These are phyloP conservation scores for Rhodotorula sp. DNA, from an alignment of 1,284 basidiomycete genomes.

Conservation along the genomic window DNA sequence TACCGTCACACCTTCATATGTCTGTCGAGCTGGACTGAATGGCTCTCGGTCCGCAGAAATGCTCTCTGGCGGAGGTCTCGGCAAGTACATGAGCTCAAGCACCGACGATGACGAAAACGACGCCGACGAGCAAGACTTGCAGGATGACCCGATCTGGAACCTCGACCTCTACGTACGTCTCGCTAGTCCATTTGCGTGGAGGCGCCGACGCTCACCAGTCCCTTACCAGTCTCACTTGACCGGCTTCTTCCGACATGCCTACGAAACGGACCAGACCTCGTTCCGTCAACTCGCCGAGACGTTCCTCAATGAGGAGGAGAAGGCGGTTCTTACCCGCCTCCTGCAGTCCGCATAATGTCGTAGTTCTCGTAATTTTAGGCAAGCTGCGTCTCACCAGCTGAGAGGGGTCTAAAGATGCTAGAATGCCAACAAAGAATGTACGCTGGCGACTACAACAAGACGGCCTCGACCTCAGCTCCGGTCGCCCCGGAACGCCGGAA, in stretches of 20 bases:
- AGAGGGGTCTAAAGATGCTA: no score
- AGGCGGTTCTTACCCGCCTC: slow-evolving; percentile 18
- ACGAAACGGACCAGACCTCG: slow-evolving; percentile 59
- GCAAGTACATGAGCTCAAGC: slow-evolving; percentile 60
- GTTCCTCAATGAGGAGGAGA: slow-evolving; percentile 31
- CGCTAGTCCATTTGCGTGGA: background rate
- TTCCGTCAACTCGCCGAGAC: slow-evolving; percentile 34
- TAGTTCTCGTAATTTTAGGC: background rate
- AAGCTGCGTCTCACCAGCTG: no score
- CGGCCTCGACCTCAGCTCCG: no score
- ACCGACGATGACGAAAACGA: slow-evolving; percentile 67
- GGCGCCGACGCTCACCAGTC: slow-evolving; percentile 8
- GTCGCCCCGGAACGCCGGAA: no score
- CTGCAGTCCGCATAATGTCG: slow-evolving; percentile 5
- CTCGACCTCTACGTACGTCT: slow-evolving; percentile 77
- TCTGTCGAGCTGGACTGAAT: background rate
- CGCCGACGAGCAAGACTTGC: slow-evolving; percentile 66
- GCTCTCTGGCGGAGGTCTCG: slow-evolving; percentile 60
- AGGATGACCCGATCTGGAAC: slow-evolving; percentile 77
- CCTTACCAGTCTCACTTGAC: slow-evolving; percentile 62
- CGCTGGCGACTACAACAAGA: no score
- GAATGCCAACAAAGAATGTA: no score
- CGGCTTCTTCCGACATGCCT: slow-evolving; percentile 67
- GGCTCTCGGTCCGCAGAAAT: slow-evolving; percentile 48
- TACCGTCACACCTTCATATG: background rate